Percentiles rank a stretch among this genome's conserved stretches.
phyloP scores from a whole-genome alignment of 257 asterid species.

The Solanum arcanum region DNA sequence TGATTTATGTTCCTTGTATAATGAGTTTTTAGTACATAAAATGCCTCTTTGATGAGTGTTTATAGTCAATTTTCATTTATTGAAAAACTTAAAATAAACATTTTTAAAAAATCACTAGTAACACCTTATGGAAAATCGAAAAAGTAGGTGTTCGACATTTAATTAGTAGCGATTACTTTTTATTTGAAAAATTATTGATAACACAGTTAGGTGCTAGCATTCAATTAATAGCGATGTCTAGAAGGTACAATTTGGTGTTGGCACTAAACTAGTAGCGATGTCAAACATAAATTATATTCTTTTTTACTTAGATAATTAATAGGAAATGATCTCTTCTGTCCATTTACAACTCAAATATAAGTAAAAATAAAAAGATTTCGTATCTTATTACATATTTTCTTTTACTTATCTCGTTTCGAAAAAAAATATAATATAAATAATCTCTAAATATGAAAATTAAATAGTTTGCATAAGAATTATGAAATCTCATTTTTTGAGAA shows the following conservation, averaged over 20 bases:
- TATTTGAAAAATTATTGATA: not conserved
- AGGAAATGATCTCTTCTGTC: not conserved
- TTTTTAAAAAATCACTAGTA: not conserved
- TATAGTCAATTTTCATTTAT: not conserved
- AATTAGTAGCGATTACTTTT: not conserved
- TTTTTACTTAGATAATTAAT: not conserved
- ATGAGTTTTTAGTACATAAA: not conserved
- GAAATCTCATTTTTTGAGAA: not conserved
- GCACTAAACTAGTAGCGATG: not conserved
- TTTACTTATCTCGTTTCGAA: not conserved
- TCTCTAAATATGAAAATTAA: not conserved
- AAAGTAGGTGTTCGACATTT: not conserved
- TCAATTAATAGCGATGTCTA: not conserved
- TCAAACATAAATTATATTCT: not conserved
- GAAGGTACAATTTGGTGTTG: not conserved
- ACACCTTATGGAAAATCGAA: not conserved
- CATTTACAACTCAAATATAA: not conserved
- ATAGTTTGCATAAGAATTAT: not conserved
- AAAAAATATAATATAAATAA: not conserved
- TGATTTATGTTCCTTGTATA: not conserved
- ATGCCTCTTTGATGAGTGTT: not conserved
- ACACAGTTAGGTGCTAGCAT: not conserved
- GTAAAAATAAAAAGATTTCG: not conserved
- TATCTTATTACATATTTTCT: not conserved
- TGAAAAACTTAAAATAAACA: not conserved